phyloP scores from a whole-genome alignment of 2,329 filamentous ascomycete genomes.

The Periconia sp. region DNA sequence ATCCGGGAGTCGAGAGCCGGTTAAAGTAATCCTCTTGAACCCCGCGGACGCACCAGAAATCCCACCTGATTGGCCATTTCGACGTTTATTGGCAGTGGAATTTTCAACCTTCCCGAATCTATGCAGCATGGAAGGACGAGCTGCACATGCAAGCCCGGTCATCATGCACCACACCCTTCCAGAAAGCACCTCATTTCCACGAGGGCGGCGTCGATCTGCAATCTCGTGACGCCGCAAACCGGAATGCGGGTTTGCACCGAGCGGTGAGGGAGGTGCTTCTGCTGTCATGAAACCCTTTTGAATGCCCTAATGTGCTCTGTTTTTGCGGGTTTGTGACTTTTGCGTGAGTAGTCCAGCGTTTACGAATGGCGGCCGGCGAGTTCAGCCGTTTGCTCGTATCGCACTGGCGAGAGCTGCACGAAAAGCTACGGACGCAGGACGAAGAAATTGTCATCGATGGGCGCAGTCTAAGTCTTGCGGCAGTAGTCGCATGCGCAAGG shows the following conservation, averaged over 20 bases:
- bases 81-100: background rate
- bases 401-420: slow-evolving; percentile 21
- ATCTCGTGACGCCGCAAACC: slow-evolving; percentile 6
- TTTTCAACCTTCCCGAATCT: no score
- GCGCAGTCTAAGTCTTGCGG: slow-evolving; percentile 15
- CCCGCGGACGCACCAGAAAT: no score
- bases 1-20: slow-evolving; percentile 7
- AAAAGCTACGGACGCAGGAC: slow-evolving; percentile 16
- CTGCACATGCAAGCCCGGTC: slow-evolving; percentile 3
- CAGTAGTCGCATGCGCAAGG: slow-evolving; percentile 20
- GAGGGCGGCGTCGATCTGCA: slow-evolving; percentile 1
- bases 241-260: slow-evolving; percentile 5
- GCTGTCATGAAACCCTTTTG: slow-evolving; percentile 1
- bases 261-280: slow-evolving; percentile 3
- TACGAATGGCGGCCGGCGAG: slow-evolving; percentile 15
- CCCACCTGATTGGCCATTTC: background rate
- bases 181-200: background rate
- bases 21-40: slow-evolving; percentile 4
- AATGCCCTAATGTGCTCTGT: background rate
- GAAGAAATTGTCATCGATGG: slow-evolving; percentile 20
- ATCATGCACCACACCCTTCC: background rate
- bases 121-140: no score
- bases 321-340: no score
- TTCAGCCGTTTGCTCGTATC: slow-evolving; percentile 20
- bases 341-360: background rate